A percentile compares a stretch with the other conserved stretches of the same genome.
These are phyloP conservation scores for Paspalum notatum DNA, from an alignment of 176 grass and related monocot species.

Conservation along the genomic window DNA sequence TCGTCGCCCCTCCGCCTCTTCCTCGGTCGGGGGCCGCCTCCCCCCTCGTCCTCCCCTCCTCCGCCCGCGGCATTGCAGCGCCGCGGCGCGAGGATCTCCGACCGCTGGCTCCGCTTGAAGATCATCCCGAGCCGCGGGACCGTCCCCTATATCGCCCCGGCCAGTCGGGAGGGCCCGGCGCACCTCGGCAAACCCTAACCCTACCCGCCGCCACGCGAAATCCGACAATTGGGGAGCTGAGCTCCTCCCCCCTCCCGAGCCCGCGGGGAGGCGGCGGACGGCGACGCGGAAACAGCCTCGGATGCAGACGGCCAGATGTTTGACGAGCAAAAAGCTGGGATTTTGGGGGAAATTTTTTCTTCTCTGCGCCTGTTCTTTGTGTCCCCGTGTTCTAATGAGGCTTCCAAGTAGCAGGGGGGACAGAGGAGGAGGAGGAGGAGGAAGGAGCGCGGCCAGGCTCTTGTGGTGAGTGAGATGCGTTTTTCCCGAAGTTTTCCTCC, in stretches of 20 bases:
- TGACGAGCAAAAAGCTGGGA: slow-evolving; percentile 20
- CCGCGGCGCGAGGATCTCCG: slow-evolving; percentile 68
- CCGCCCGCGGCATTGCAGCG: slow-evolving; percentile 79
- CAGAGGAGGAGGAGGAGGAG: neutral
- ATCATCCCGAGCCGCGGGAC: slow-evolving; percentile 64
- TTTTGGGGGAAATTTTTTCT: neutral
- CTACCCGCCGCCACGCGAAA: slow-evolving; percentile 26
- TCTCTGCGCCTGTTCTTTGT: slow-evolving; percentile 44
- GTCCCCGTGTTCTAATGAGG: slow-evolving; percentile 57
- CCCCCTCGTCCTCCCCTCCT: slow-evolving; percentile 43
- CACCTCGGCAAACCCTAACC: slow-evolving; percentile 46
- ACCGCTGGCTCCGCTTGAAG: slow-evolving; percentile 87
- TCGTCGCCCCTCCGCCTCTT: slow-evolving; percentile 72
- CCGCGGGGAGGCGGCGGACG: slow-evolving; percentile 32
- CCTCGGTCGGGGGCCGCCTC: slow-evolving; percentile 36
- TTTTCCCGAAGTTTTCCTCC: slow-evolving; percentile 29
- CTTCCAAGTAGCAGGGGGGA: slow-evolving; percentile 39
- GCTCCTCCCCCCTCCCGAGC: neutral
- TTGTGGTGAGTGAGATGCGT: slow-evolving; percentile 15
- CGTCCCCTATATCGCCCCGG: slow-evolving; percentile 27
- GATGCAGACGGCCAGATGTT: slow-evolving; percentile 28
- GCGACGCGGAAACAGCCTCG: slow-evolving; percentile 23
- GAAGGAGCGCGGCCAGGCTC: neutral
- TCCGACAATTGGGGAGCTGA: slow-evolving; percentile 27
- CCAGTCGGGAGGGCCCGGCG: slow-evolving; percentile 14